Conservation (phyloP, 371 early-diverging fungal genomes). For the Lichtheimia hyalospora region DNA sequence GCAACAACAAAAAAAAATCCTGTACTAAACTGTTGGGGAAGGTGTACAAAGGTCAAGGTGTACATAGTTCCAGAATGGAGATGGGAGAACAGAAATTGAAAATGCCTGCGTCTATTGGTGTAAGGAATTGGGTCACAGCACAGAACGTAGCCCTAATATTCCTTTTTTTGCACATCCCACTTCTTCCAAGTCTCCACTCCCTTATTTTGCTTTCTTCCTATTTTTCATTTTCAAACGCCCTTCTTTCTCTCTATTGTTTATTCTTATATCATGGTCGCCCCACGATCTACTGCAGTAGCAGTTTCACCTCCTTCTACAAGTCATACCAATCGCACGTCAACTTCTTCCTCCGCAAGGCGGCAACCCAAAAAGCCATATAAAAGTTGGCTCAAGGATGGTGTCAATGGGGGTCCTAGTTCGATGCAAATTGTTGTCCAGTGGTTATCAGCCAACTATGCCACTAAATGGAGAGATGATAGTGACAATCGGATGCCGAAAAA, state of each 20-base stretch:
- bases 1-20: background rate
- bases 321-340: background rate
- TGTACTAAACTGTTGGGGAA: background rate
- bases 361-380: conserved; percentile 44
- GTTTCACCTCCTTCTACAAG: background rate
- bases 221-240: background rate
- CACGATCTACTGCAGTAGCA: background rate
- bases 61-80: conserved; percentile 1
- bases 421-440: conserved; percentile 49
- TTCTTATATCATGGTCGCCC: background rate
- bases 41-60: background rate
- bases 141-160: conserved; percentile 2
- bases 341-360: background rate
- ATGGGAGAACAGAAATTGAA: background rate
- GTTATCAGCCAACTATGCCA: conserved; percentile 43
- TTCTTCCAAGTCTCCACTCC: background rate
- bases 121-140: conserved; percentile 8
- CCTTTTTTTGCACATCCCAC: conserved; percentile 4
- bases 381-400: conserved; percentile 51
- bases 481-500: conserved; percentile 47
- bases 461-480: conserved; percentile 50
- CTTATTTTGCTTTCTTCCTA: background rate
- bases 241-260: conserved; percentile 6
- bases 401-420: conserved; percentile 50
- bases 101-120: conserved; percentile 3